These are phyloP conservation scores for Pyrrhoderma lamaoense DNA, from an alignment of 1,284 basidiomycete species.

Conservation along the genomic window DNA sequence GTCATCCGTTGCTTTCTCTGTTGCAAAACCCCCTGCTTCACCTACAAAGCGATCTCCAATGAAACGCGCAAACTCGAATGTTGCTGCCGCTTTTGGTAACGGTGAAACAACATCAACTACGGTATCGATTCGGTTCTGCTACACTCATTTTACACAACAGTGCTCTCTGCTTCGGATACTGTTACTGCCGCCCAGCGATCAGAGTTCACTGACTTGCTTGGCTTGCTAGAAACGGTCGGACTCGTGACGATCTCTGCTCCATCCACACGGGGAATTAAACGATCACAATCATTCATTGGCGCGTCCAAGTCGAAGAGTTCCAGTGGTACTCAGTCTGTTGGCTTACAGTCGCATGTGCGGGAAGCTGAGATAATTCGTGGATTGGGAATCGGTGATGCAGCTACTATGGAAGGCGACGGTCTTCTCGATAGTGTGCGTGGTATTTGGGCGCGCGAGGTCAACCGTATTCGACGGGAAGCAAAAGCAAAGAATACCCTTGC, in stretches of 20 bases:
- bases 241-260: constrained; percentile 41
- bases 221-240: constrained; percentile 65
- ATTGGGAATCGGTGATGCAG: constrained; percentile 38
- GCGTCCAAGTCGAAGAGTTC: constrained; percentile 35
- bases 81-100: constrained; percentile 27
- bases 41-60: constrained; percentile 31
- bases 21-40: constrained; percentile 29
- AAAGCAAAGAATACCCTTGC: constrained; percentile 29
- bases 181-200: constrained; percentile 63
- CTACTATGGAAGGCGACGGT: constrained; percentile 34
- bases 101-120: constrained; percentile 21
- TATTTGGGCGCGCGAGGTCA: constrained; percentile 61
- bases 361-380: constrained; percentile 59
- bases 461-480: constrained; percentile 47
- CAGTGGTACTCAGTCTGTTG: constrained; percentile 37
- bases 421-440: constrained; percentile 59
- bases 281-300: constrained; percentile 46
- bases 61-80: constrained; percentile 36
- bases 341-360: constrained; percentile 49
- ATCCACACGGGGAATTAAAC: constrained; percentile 38
- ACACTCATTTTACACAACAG: constrained; percentile 52
- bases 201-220: constrained; percentile 66
- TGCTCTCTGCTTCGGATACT: constrained; percentile 43
- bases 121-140: constrained; percentile 52
- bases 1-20: constrained; percentile 26